Evolutionary conservation across 495 filamentous ascomycete species (phyloP), one percentile per base, ranked within the genome.

Genomic region (Bathelium albidoporum): DNA sequence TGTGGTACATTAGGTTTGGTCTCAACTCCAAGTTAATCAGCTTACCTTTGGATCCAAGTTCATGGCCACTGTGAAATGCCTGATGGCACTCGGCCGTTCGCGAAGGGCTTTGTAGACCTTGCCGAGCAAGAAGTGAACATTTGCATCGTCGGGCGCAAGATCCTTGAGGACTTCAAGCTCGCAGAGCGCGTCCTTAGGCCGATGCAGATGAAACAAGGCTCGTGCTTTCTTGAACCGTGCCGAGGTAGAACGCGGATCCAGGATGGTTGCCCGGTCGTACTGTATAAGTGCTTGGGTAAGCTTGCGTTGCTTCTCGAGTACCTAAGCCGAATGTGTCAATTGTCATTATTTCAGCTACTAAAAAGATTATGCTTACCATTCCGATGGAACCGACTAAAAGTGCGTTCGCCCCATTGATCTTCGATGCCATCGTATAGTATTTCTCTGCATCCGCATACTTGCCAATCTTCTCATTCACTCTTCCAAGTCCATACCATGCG

Each of bases 41-140:
- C 68, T 61, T 80, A 95, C 92, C 87, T 97, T 97, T 31, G 93
- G 94, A 80, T 98, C 94, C 69, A 98, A 76, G 75, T 96, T 96
- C 72, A 97, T 73, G 28, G 95, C 94, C 70, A 89, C 90, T 0
- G 94, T 97, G 68, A 94, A 96, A 73, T 96, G 89, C 68, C 88
- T 85, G 60, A 98, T 90, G 43, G 95, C 91, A 64, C 83, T 81
- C 65, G 81, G 82, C 74, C 89, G 93, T 69, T 96, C 86, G 59
- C 83, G 82, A 62, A 95, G 67, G 65, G 78, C 81, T 77, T 95
- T 96, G 74, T 95, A 92, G 63, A 95, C 75, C 73, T 87, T 90
- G 14, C 91, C 94, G 2, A 97, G 81, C 41, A 92, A 80, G 76
- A 94, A 98, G 73, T 96, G 93, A 29, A 98, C 93, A 68, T 91